Conservation (phyloP, 805 yeast species). For the Sugiyamaella valdiviana region DNA sequence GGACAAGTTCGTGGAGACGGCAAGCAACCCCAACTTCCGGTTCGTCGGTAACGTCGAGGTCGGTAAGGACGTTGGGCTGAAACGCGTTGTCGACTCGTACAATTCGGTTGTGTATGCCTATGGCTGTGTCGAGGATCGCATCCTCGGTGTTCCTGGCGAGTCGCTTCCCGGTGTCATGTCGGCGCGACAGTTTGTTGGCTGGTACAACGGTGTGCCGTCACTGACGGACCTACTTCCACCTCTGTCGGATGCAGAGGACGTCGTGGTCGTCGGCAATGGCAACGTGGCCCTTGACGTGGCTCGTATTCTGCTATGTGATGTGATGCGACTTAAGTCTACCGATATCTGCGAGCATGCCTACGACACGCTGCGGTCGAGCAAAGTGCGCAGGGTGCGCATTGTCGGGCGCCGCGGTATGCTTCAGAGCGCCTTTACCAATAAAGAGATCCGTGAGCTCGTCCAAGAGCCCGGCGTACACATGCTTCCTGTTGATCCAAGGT, state of each 20-base stretch:
- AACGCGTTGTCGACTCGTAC: conserved; percentile 48
- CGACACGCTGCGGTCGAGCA: conserved; percentile 43
- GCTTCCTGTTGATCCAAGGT: conserved; percentile 40
- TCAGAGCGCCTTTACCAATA: conserved; percentile 82
- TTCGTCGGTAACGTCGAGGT: conserved; percentile 69
- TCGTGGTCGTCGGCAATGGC: conserved; percentile 90
- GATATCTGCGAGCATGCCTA: conserved; percentile 68
- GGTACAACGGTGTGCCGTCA: conserved; percentile 92
- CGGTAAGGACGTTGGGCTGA: conserved; percentile 55
- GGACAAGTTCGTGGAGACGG: conserved; percentile 59
- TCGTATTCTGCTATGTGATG: conserved; percentile 61
- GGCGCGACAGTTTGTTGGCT: conserved; percentile 83
- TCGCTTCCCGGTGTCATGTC: conserved; percentile 58
- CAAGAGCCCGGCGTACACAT: conserved; percentile 48
- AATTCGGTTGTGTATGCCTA: conserved; percentile 75
- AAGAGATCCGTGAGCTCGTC: conserved; percentile 81
- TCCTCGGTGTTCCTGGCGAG: conserved; percentile 53
- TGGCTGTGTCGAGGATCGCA: conserved; percentile 60
- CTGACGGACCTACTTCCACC: conserved; percentile 45
- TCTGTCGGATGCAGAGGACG: conserved; percentile 54
- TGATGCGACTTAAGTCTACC: conserved; percentile 54
- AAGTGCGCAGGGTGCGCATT: conserved; percentile 58
- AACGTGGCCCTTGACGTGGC: conserved; percentile 93
- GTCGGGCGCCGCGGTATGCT: conserved; percentile 82
- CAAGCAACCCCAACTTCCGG: conserved; percentile 34